Evolutionary conservation across 768 basidiomycete species (phyloP), one percentile per base, ranked within the genome.

Genomic region (Naganishia friedmannii): DNA sequence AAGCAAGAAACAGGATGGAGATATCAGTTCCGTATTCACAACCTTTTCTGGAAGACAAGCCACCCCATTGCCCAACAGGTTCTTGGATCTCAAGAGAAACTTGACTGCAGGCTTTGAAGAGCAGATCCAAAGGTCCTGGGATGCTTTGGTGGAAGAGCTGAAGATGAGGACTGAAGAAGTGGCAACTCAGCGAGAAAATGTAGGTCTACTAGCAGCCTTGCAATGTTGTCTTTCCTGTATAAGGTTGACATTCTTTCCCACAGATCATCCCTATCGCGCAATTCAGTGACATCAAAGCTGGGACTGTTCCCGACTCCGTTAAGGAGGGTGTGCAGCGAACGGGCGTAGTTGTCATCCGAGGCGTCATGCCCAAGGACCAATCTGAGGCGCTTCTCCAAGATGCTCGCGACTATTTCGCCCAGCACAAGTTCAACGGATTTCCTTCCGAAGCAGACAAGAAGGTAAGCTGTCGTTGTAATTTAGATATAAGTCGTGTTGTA

Each of bases 261-360:
- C 65, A 65, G 65, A 65, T 65, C 45, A 48, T 65, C 65, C 65
- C 65, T 26, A 65, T 48, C 42, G 65, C 26, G 3, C 65, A 65
- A 46, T 65, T 65, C 42, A 46, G 23, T 3, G 65, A 65, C 65
- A 65, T 65, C 45, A 48, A 45, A 28, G 65, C 65, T 46, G 65
- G 65, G 3, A 65, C 65, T 10, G 65, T 65, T 7, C 65, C 65
- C 42, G 45, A 48, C 28, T 19, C 17, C 9, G 45, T 29, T 8
- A 31, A 31, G 13, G 42, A 65, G 45, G 65, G 39, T 17, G 19
- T 65, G 13, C 65, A 29, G 19, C 37, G 65, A 23, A 65, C 65
- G 12, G 65, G 65, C 45, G 65, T 65, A 15, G 65, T 65, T 9
- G 65, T 65, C 15, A 65, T 65, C 21, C 65, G 65, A 42, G 65